Conservation (phyloP, 2,329 filamentous ascomycete genomes). For the Trichoderma guizhouense region DNA sequence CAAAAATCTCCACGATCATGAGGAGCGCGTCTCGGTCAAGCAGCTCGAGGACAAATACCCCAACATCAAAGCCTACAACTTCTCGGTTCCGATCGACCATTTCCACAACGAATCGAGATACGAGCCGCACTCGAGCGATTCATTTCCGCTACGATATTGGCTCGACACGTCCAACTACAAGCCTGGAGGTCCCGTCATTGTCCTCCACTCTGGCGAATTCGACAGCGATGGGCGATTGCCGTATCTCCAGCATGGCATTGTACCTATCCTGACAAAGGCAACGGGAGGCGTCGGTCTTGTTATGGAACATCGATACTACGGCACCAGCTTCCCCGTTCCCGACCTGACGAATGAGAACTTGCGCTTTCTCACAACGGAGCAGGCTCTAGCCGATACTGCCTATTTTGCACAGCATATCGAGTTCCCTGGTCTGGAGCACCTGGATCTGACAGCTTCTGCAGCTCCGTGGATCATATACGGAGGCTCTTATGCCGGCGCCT, state of each 20-base stretch:
- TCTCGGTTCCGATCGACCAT: constrained; percentile 65
- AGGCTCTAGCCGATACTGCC: constrained; percentile 74
- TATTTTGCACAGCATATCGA: constrained; percentile 74
- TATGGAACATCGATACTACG: constrained; percentile 86
- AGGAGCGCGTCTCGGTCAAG: background rate
- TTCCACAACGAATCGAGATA: constrained; percentile 79
- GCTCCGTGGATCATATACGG: constrained; percentile 78
- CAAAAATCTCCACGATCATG: background rate
- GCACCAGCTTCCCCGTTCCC: constrained; percentile 65
- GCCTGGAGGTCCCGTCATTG: constrained; percentile 74
- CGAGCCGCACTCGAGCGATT: constrained; percentile 67
- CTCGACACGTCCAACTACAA: constrained; percentile 75
- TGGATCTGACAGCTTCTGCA: constrained; percentile 61
- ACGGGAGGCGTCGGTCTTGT: constrained; percentile 75
- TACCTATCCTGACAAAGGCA: constrained; percentile 65
- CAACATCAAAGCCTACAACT: constrained; percentile 28
- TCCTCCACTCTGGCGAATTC: constrained; percentile 62
- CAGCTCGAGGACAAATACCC: constrained; percentile 12
- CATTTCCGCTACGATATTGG: constrained; percentile 75
- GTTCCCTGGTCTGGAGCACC: constrained; percentile 66
- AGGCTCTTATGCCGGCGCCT: constrained; percentile 78
- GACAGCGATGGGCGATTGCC: constrained; percentile 46
- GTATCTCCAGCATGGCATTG: constrained; percentile 74
- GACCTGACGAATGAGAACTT: constrained; percentile 67
- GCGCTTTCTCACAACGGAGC: constrained; percentile 79